Percentiles rank a stretch among this genome's conserved stretches.
These are phyloP conservation scores for Tothia fuscella DNA, from an alignment of 2,329 filamentous ascomycete species.

Conservation along the genomic window DNA sequence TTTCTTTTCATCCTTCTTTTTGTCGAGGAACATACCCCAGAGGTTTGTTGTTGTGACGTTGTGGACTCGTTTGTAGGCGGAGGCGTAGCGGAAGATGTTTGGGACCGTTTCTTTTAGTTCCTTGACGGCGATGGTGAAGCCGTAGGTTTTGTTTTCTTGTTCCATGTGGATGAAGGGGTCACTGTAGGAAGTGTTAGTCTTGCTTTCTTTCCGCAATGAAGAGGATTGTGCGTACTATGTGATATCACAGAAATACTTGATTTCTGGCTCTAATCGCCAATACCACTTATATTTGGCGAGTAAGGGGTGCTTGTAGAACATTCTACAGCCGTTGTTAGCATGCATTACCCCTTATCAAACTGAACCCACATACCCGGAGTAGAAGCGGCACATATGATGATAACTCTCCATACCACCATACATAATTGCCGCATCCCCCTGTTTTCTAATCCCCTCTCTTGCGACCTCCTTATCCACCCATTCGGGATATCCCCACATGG, in stretches of 20 bases:
- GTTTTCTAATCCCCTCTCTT: constrained; percentile 90
- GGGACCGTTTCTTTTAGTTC: constrained; percentile 95
- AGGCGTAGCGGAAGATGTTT: constrained; percentile 98
- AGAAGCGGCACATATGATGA: constrained; percentile 98
- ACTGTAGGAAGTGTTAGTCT: constrained; percentile 33
- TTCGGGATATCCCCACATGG: constrained; percentile 93
- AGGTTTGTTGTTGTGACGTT: constrained; percentile 83
- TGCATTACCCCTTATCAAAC: neutral
- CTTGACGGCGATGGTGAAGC: constrained; percentile 97
- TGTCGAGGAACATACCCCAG: constrained; percentile 98
- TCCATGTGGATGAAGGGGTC: constrained; percentile 96
- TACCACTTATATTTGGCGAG: constrained; percentile 98
- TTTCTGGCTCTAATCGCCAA: constrained; percentile 97
- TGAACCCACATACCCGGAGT: constrained; percentile 63
- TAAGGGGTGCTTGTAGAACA: constrained; percentile 95
- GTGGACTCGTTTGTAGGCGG: constrained; percentile 87
- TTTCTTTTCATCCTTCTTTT: constrained; percentile 45
- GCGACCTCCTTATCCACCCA: constrained; percentile 93
- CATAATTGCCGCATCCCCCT: constrained; percentile 96
- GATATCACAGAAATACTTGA: constrained; percentile 99
- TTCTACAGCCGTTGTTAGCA: constrained; percentile 35
- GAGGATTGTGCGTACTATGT: constrained; percentile 59
- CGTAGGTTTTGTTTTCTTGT: constrained; percentile 90
- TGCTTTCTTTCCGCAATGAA: neutral
- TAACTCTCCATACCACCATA: constrained; percentile 98